phyloP scores from a whole-genome alignment of 805 yeast genomes.

The Sugiyamaella chiloensis region DNA sequence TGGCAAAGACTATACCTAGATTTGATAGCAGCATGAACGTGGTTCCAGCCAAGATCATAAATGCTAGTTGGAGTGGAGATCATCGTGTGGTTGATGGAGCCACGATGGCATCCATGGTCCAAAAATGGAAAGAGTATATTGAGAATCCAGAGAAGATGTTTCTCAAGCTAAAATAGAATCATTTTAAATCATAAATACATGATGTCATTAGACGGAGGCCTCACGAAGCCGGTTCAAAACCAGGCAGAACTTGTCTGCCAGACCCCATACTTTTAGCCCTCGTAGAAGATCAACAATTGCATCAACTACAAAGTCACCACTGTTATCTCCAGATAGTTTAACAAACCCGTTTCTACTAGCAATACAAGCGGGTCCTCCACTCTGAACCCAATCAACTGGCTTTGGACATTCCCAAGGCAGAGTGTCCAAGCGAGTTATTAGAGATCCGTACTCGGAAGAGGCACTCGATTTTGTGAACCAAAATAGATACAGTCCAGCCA shows the following conservation, averaged over 20 bases:
- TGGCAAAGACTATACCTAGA: conserved; percentile 29
- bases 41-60: conserved; percentile 28
- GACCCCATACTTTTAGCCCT: conserved; percentile 21
- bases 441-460: conserved; percentile 7
- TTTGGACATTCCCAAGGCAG: conserved; percentile 13
- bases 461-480: conserved; percentile 22
- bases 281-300: conserved; percentile 12
- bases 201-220: neutral
- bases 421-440: conserved; percentile 7
- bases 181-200: neutral
- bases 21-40: conserved; percentile 26
- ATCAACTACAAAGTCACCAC: conserved; percentile 12
- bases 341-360: conserved; percentile 16
- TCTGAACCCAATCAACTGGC: conserved; percentile 18
- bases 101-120: conserved; percentile 33
- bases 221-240: conserved; percentile 6
- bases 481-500: conserved; percentile 24
- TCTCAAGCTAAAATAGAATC: conserved; percentile 5
- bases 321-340: conserved; percentile 12
- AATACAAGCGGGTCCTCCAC: conserved; percentile 21
- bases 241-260: conserved; percentile 22
- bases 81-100: conserved; percentile 36
- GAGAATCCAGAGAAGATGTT: conserved; percentile 26
- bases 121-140: conserved; percentile 27
- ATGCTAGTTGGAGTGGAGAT: conserved; percentile 36